These are phyloP conservation scores for Heliosperma pusillum DNA, from an alignment of 148 eudicot species.

Conservation along the genomic window DNA sequence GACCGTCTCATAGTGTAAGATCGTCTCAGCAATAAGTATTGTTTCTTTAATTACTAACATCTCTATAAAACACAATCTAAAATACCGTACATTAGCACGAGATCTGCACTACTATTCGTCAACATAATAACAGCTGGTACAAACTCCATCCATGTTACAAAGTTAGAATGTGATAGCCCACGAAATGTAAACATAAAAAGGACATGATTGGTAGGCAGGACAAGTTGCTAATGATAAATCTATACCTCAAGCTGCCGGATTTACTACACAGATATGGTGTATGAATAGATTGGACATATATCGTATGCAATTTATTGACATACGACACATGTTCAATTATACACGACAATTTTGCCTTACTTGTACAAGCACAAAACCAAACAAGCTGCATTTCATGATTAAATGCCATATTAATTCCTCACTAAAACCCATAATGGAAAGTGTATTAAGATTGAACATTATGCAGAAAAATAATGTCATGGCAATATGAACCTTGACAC, in stretches of 20 bases:
- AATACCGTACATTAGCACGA: no score
- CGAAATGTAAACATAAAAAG: not conserved
- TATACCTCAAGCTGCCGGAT: not conserved
- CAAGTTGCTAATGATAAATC: not conserved
- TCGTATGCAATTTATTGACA: not conserved
- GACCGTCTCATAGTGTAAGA: no score
- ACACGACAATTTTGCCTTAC: not conserved
- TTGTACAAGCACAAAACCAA: not conserved
- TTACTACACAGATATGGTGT: not conserved
- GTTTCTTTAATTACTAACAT: no score
- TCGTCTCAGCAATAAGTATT: no score
- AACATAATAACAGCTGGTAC: not conserved
- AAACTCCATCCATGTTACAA: not conserved
- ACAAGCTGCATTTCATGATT: slow-evolving; percentile 8
- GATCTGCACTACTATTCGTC: no score
- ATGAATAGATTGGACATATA: not conserved
- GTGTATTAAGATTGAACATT: not conserved
- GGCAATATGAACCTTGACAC: not conserved
- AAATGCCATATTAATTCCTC: not conserved
- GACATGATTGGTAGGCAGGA: not conserved
- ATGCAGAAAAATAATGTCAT: no score
- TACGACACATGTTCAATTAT: not conserved
- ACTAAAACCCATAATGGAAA: not conserved
- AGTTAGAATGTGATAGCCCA: not conserved
- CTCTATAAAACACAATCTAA: no score